Conservation (phyloP, 805 yeast genomes). For the Cyberlindnera amylophila region DNA sequence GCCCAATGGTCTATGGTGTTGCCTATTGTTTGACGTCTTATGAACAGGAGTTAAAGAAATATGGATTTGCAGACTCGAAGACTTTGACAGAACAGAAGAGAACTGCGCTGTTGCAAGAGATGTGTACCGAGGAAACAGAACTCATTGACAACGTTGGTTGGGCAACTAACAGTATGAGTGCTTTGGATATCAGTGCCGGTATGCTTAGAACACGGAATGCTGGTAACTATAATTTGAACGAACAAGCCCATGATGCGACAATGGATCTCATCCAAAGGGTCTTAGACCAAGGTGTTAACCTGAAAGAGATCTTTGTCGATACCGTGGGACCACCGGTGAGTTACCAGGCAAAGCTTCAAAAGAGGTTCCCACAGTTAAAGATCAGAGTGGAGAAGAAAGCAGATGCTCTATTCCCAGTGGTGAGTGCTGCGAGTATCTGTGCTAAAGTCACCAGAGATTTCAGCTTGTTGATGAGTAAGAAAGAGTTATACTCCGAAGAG, state of each 20-base stretch:
- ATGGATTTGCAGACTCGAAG: slow-evolving; percentile 93
- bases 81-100: slow-evolving; percentile 73
- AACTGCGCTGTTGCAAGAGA: slow-evolving; percentile 51
- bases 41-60: slow-evolving; percentile 42
- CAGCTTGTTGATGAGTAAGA: slow-evolving; percentile 38
- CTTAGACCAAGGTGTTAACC: slow-evolving; percentile 53
- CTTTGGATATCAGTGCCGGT: slow-evolving; percentile 81
- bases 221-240: slow-evolving; percentile 66
- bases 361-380: slow-evolving; percentile 62
- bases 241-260: slow-evolving; percentile 95
- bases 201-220: slow-evolving; percentile 68
- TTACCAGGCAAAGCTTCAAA: slow-evolving; percentile 72
- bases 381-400: slow-evolving; percentile 93
- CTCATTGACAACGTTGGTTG: slow-evolving; percentile 70
- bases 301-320: slow-evolving; percentile 79
- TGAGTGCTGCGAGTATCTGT: slow-evolving; percentile 89
- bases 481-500: slow-evolving; percentile 26
- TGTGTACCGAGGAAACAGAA: slow-evolving; percentile 46
- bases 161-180: slow-evolving; percentile 81
- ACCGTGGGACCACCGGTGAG: slow-evolving; percentile 94
- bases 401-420: slow-evolving; percentile 87
- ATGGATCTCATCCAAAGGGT: slow-evolving; percentile 70
- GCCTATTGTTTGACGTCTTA: slow-evolving; percentile 66
- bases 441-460: slow-evolving; percentile 95
- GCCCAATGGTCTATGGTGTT: slow-evolving; percentile 96